Conservation (phyloP, 257 asterid species). For the Petrea volubilis region DNA sequence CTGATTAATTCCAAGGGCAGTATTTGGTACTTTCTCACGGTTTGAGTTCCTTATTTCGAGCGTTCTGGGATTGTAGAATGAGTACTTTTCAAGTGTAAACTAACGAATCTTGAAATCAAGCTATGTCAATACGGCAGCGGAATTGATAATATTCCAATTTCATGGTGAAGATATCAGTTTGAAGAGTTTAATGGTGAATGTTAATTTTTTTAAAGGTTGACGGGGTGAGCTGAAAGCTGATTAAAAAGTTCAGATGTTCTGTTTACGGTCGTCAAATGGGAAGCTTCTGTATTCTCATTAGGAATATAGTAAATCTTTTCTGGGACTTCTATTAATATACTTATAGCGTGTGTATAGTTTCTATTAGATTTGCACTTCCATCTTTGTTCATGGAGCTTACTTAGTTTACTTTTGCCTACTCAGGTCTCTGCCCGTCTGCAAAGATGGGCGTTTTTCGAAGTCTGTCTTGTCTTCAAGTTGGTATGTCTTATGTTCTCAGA, state of each 20-base stretch:
- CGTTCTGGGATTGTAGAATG: too few relatives aligned
- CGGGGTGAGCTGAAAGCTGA: background rate
- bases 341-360: background rate
- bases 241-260: background rate
- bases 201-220: background rate
- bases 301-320: background rate
- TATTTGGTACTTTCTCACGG: too few relatives aligned
- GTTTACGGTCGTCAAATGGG: background rate
- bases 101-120: too few relatives aligned
- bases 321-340: background rate
- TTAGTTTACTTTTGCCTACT: background rate
- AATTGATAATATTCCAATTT: background rate
- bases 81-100: too few relatives aligned
- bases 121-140: too few relatives aligned
- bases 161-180: background rate
- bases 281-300: background rate
- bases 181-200: background rate
- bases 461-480: conserved; percentile 10
- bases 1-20: too few relatives aligned
- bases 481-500: conserved; percentile 20
- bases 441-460: conserved; percentile 37
- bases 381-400: background rate
- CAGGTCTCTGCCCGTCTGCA: conserved; percentile 46
- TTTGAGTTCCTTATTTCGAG: too few relatives aligned
- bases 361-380: background rate